Base-by-base conservation (phyloP, 257 asterid genomes). In the Craterostigma plantagineum region DNA sequence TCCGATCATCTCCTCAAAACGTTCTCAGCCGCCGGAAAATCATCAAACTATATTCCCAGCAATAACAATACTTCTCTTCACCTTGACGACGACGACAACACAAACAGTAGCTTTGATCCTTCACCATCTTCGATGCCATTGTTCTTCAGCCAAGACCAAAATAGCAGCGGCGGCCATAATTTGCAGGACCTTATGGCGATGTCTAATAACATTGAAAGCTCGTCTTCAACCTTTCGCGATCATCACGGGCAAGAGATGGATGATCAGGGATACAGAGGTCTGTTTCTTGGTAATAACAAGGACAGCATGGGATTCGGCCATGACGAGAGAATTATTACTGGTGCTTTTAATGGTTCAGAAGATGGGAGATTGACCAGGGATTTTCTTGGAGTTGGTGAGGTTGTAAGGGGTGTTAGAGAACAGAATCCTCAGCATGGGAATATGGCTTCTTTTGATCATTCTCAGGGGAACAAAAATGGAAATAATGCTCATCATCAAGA, bases 111-210 rank as follows among this genome's bases (percentile, higher is more conserved):
- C n/a, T 23, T 23, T 6, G 30, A 6, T 23, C 30, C 30, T 6
- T 2, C 30, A 23, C 30, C 30, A 23, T 23, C 30, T 2, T 48
- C 63, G 9, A 33, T 68, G 0, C 30, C 30, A 23, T 23, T 23
- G 30, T 23, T 23, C 30, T 23, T 23, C 30, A 23, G 30, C 30
- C 30, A 23, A 2, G 6, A 23, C 30, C 4, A 23, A 2, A 2
- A 23, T 2, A 42, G 38, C 40, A 54, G 53, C 45, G 30, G 48
- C 49, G 27, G 38, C 56, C 63, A 41, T 41, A 69, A 72, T 33
- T 56, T 77, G 27, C 73, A 71, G 7, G 80, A 72, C 15, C 41
- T 74, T 4, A 54, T 75, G 46, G 66, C 30, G 30, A 23, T 53
- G 53, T 51, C 53, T 0, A 51, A 61, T 0, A 57, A 27, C 0